Conservation (phyloP, 2,329 filamentous ascomycete genomes). For the Achaetomium macrosporum region DNA sequence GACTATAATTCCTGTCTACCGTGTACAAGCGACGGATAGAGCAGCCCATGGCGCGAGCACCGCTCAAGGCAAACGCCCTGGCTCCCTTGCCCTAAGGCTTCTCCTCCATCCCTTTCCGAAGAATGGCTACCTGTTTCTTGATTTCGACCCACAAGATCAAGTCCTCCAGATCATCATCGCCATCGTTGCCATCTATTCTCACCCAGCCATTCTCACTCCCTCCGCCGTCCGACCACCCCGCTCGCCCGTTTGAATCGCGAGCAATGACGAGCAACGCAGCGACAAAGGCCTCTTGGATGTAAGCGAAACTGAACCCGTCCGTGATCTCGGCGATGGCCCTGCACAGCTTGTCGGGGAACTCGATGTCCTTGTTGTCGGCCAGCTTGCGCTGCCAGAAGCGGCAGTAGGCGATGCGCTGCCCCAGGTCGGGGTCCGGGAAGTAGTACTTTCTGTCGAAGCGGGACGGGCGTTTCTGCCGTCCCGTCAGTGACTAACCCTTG, state of each 20-base stretch:
- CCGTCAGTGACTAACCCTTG: background rate
- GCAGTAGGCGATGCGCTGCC: conserved; percentile 54
- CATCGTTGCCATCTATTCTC: conserved; percentile 29
- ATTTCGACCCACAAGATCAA: conserved; percentile 56
- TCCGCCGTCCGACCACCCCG: conserved; percentile 8
- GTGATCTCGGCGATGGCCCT: conserved; percentile 56
- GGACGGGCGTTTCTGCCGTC: conserved; percentile 51
- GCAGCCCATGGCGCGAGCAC: no score
- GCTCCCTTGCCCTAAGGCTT: background rate
- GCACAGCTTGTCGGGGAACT: conserved; percentile 55
- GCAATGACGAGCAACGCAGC: conserved; percentile 57
- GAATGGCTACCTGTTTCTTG: conserved; percentile 55
- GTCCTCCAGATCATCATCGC: conserved; percentile 39
- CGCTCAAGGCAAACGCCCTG: no score
- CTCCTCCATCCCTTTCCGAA: conserved; percentile 54
- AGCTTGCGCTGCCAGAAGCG: conserved; percentile 58
- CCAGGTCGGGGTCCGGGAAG: conserved; percentile 51
- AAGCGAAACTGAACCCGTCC: conserved; percentile 61
- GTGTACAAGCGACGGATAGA: background rate
- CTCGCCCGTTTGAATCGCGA: conserved; percentile 22
- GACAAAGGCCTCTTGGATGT: conserved; percentile 65
- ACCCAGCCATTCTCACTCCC: conserved; percentile 20
- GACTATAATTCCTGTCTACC: background rate
- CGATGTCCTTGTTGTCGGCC: conserved; percentile 48
- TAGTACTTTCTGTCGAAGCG: conserved; percentile 63